A percentile compares a stretch with the other conserved stretches of the same genome.
Conservation (phyloP, 2,329 filamentous ascomycete genomes). For the Neobulgaria alba region DNA sequence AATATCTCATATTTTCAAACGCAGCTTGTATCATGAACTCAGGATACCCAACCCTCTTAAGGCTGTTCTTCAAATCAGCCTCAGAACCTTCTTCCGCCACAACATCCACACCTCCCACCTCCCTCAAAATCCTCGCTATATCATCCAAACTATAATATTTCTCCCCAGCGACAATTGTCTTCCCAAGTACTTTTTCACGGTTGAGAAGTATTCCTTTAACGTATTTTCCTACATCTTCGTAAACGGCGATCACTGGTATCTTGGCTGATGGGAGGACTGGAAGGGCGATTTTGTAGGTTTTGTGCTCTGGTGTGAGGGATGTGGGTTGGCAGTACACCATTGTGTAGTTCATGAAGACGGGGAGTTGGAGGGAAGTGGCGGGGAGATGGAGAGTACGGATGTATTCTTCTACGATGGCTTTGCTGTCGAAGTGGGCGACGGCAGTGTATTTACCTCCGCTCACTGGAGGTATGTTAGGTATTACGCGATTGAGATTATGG, state of each 20-base stretch:
- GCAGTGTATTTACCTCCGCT: slow-evolving; percentile 31
- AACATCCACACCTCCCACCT: slow-evolving; percentile 28
- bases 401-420: slow-evolving; percentile 29
- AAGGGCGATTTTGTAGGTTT: slow-evolving; percentile 14
- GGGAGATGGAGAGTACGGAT: slow-evolving; percentile 30
- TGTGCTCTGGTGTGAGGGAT: slow-evolving; percentile 7
- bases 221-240: slow-evolving; percentile 24
- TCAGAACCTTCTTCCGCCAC: slow-evolving; percentile 10
- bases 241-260: slow-evolving; percentile 24
- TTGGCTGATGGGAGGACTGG: slow-evolving; percentile 6
- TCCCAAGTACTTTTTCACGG: slow-evolving; percentile 31
- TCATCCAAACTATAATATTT: slow-evolving; percentile 31
- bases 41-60: background rate
- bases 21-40: background rate
- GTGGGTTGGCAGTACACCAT: slow-evolving; percentile 10
- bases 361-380: slow-evolving; percentile 38
- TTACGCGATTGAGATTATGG: background rate
- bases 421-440: slow-evolving; percentile 30
- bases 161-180: slow-evolving; percentile 32
- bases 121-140: slow-evolving; percentile 31
- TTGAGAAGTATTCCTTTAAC: slow-evolving; percentile 14
- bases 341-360: slow-evolving; percentile 33
- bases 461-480: slow-evolving; percentile 18
- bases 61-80: slow-evolving; percentile 1
- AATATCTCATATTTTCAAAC: background rate